Evolutionary conservation across 2,329 filamentous ascomycete genomes (phyloP).

Genomic region (Westerdykella ornata): DNA sequence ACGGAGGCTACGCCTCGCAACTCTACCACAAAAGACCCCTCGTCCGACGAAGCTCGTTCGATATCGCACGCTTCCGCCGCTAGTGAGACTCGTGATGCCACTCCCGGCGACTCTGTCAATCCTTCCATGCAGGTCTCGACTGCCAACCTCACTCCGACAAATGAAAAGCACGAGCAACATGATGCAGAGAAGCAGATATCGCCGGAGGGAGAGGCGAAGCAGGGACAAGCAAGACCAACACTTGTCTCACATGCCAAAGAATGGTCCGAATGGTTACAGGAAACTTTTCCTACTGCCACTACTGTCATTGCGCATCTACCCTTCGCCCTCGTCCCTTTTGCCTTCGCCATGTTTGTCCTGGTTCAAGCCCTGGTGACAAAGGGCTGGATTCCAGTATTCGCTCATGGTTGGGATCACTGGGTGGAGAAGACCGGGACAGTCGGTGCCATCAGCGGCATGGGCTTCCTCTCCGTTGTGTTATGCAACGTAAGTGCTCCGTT

Average conservation of each 20-base stretch:
- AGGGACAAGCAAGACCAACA: conserved; percentile 36
- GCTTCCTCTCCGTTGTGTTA: conserved; percentile 61
- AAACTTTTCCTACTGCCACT: conserved; percentile 64
- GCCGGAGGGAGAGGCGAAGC: background rate
- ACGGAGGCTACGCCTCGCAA: background rate
- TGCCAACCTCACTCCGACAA: background rate
- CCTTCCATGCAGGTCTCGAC: background rate
- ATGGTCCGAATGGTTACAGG: conserved; percentile 54
- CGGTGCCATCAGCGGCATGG: conserved; percentile 65
- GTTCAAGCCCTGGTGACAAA: conserved; percentile 67
- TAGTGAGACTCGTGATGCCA: background rate
- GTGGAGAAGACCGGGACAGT: conserved; percentile 62
- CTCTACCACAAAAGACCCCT: background rate
- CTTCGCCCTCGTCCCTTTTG: conserved; percentile 62
- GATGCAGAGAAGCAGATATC: background rate
- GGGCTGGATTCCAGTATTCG: conserved; percentile 68
- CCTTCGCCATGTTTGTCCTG: conserved; percentile 67
- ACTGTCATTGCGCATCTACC: conserved; percentile 61
- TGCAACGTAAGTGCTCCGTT: conserved; percentile 56
- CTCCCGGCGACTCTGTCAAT: background rate
- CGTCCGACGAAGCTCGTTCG: background rate
- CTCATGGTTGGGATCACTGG: conserved; percentile 68
- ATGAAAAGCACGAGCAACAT: background rate
- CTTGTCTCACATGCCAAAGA: conserved; percentile 47
- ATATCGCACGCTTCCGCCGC: background rate